phyloP scores from a whole-genome alignment of 352 stramenopile genomes.

The Bremia lactucae region DNA sequence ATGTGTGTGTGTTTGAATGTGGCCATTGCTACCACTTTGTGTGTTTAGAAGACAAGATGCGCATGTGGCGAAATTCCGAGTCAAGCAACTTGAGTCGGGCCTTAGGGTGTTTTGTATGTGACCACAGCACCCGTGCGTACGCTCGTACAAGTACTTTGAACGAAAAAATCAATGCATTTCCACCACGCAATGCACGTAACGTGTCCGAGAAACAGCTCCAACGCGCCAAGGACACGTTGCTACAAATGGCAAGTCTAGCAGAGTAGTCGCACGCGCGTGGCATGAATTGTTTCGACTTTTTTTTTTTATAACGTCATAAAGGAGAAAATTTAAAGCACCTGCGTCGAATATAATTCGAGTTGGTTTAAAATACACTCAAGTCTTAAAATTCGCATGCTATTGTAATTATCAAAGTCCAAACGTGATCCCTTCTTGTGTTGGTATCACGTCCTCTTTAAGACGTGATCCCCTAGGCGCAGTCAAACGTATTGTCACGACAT shows the following conservation, averaged over 20 bases:
- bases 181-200: constrained; percentile 26
- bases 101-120: constrained; percentile 73
- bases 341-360: no score
- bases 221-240: constrained; percentile 51
- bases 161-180: constrained; percentile 29
- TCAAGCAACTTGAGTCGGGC: constrained; percentile 32
- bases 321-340: no score
- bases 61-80: constrained; percentile 75
- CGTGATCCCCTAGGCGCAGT: no score
- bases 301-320: no score
- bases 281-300: no score
- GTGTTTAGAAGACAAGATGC: constrained; percentile 78
- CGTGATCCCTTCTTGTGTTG: no score
- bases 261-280: no score
- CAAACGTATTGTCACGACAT: no score
- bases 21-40: constrained; percentile 72
- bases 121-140: constrained; percentile 60
- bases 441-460: no score
- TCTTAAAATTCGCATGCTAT: constrained; percentile 82
- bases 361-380: constrained; percentile 29
- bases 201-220: constrained; percentile 67
- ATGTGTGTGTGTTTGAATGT: constrained; percentile 76
- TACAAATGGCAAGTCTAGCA: constrained; percentile 15
- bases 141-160: constrained; percentile 31
- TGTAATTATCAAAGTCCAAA: constrained; percentile 47